A percentile compares a stretch with the other conserved stretches of the same genome.
Conservation (phyloP, 2,329 filamentous ascomycete genomes). For the Dendryphion nanum region DNA sequence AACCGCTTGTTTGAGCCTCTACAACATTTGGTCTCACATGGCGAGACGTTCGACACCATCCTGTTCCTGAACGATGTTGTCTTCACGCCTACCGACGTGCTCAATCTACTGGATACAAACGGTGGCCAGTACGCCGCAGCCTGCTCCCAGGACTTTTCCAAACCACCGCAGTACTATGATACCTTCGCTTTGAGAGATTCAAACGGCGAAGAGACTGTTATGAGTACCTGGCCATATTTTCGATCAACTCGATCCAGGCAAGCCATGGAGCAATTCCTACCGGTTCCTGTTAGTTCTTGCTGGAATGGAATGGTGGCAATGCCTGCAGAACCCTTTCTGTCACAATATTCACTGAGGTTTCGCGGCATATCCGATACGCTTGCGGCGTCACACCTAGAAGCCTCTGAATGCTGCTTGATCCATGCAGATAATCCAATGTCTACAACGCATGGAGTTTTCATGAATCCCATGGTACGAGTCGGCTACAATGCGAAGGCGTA, state of each 20-base stretch:
- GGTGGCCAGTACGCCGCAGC: constrained; percentile 60
- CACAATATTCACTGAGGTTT: constrained; percentile 52
- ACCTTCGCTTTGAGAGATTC: constrained; percentile 61
- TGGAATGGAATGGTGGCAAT: constrained; percentile 63
- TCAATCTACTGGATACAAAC: constrained; percentile 57
- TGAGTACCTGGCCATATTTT: constrained; percentile 62
- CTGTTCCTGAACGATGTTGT: constrained; percentile 65
- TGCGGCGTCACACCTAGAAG: constrained; percentile 62
- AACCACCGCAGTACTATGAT: constrained; percentile 58
- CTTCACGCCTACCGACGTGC: constrained; percentile 59
- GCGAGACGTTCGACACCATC: constrained; percentile 56
- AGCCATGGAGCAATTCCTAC: constrained; percentile 52
- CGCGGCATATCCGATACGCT: constrained; percentile 64
- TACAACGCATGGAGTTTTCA: constrained; percentile 55
- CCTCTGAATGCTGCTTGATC: constrained; percentile 76
- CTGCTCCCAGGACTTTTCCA: constrained; percentile 60
- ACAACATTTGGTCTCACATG: constrained; percentile 49
- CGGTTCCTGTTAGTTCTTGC: constrained; percentile 62
- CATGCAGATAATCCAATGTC: constrained; percentile 68
- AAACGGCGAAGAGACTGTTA: constrained; percentile 51
- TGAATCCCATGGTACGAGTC: constrained; percentile 70
- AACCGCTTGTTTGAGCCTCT: constrained; percentile 65
- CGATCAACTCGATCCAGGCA: constrained; percentile 50
- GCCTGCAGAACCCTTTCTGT: constrained; percentile 23
- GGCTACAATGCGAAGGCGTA: constrained; percentile 54